Evolutionary conservation across 1,284 basidiomycete genomes (phyloP).

Genomic region (Coniferiporia sulphurascens): DNA sequence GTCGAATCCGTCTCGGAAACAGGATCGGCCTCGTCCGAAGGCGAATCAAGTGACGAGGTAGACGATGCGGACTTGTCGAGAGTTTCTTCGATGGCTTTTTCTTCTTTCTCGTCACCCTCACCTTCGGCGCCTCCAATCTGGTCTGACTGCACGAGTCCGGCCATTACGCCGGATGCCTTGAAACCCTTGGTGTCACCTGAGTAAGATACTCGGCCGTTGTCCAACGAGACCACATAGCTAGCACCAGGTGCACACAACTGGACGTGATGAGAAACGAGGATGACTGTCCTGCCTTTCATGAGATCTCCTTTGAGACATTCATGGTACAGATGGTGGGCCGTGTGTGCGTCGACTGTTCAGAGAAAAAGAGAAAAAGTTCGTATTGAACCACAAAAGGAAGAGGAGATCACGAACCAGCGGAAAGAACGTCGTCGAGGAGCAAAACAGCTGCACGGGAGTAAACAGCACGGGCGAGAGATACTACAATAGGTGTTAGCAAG

Average conservation of each 20-base stretch:
- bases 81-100: slow-evolving; percentile 31
- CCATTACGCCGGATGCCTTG: slow-evolving; percentile 59
- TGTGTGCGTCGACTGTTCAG: slow-evolving; percentile 75
- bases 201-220: slow-evolving; percentile 81
- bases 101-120: slow-evolving; percentile 35
- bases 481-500: slow-evolving; percentile 31
- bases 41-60: slow-evolving; percentile 21
- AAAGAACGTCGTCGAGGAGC: slow-evolving; percentile 86
- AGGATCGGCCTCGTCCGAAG: slow-evolving; percentile 25
- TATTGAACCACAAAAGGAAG: not conserved
- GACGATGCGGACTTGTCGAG: slow-evolving; percentile 23
- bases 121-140: slow-evolving; percentile 34
- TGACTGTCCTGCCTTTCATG: slow-evolving; percentile 71
- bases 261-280: slow-evolving; percentile 90
- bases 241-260: slow-evolving; percentile 71
- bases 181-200: slow-evolving; percentile 68
- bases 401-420: slow-evolving; percentile 42
- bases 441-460: slow-evolving; percentile 87
- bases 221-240: slow-evolving; percentile 72
- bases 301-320: slow-evolving; percentile 85
- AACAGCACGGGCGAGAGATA: slow-evolving; percentile 84
- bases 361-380: slow-evolving; percentile 11
- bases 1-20: slow-evolving; percentile 26
- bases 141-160: slow-evolving; percentile 59
- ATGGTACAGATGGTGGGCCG: slow-evolving; percentile 79